A percentile compares a stretch with the other conserved stretches of the same genome.
Evolutionary conservation across 306 rosid species (phyloP).

Genomic region (Acacia crassicarpa): DNA sequence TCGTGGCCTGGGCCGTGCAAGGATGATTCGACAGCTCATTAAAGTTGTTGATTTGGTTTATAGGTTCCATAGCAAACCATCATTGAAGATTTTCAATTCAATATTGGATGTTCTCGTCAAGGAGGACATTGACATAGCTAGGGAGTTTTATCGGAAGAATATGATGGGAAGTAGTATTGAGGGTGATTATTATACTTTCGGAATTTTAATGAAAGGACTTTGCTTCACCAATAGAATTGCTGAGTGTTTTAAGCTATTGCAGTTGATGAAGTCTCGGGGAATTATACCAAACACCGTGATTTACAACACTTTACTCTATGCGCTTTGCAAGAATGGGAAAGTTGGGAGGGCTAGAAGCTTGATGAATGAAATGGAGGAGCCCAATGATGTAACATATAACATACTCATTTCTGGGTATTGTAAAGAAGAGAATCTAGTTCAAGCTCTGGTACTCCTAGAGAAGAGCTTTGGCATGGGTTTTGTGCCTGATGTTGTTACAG

Average conservation of each 20-base stretch:
- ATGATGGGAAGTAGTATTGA: conserved; percentile 63
- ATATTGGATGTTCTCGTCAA: conserved; percentile 69
- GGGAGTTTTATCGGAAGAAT: conserved; percentile 68
- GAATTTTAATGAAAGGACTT: conserved; percentile 78
- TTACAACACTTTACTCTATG: conserved; percentile 73
- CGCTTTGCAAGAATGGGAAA: conserved; percentile 75
- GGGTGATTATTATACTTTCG: conserved; percentile 67
- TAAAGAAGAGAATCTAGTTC: conserved; percentile 65
- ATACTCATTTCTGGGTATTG: conserved; percentile 66
- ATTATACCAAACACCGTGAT: conserved; percentile 57
- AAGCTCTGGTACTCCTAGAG: conserved; percentile 67
- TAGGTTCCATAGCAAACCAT: conserved; percentile 46
- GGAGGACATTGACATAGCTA: conserved; percentile 78
- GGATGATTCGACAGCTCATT: conserved; percentile 48
- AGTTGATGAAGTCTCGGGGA: conserved; percentile 61
- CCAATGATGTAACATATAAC: conserved; percentile 67
- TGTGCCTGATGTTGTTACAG: conserved; percentile 62
- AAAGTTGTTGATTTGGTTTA: conserved; percentile 54
- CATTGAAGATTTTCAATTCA: conserved; percentile 64
- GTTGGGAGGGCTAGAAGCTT: conserved; percentile 81
- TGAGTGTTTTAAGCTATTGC: conserved; percentile 79
- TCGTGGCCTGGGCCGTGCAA: conserved; percentile 54
- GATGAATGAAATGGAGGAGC: conserved; percentile 67
- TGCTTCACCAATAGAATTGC: conserved; percentile 69
- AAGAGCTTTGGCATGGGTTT: conserved; percentile 60